These are phyloP conservation scores for Fusarium metavorans DNA, from an alignment of 2,329 filamentous ascomycete species.

Conservation along the genomic window DNA sequence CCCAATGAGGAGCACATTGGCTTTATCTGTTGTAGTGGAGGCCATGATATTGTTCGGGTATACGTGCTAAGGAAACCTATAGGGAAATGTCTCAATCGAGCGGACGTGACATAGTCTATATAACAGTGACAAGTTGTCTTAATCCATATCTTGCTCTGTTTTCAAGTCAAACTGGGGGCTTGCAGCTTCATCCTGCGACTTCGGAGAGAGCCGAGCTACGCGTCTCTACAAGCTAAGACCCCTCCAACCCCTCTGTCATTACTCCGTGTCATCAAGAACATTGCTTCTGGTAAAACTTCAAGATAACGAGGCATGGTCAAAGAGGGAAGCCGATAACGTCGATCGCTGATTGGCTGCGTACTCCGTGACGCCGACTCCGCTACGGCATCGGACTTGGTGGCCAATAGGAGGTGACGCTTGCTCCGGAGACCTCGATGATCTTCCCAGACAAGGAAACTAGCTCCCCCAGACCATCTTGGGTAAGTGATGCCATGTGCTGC, in stretches of 20 bases:
- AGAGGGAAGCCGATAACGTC: background rate
- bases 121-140: background rate
- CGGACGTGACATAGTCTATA: background rate
- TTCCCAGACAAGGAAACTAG: background rate
- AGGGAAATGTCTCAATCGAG: too few species aligned
- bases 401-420: background rate
- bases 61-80: background rate
- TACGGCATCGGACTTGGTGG: background rate
- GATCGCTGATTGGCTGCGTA: background rate
- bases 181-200: background rate
- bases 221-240: background rate
- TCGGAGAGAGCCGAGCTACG: background rate
- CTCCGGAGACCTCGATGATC: background rate
- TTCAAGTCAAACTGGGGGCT: background rate
- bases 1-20: background rate
- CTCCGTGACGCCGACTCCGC: background rate
- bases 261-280: background rate
- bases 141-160: background rate
- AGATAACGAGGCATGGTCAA: background rate
- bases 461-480: background rate
- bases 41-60: background rate
- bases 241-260: background rate
- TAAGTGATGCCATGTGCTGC: background rate
- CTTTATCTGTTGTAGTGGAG: background rate
- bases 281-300: background rate